Conservation (phyloP, 768 basidiomycete species). For the Phlegmacium glaucopus region DNA sequence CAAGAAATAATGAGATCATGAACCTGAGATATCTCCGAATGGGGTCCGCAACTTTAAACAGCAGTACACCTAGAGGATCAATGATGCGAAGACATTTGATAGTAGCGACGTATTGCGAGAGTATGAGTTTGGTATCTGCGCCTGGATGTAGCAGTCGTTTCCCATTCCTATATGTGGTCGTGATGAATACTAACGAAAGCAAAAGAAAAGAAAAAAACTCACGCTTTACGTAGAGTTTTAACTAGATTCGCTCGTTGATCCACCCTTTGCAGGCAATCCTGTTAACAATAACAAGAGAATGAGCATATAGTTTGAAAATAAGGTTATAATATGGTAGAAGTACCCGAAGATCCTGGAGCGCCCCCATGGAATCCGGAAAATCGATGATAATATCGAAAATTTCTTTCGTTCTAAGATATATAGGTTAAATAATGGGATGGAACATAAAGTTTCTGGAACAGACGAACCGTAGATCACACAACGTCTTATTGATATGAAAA, state of each 20-base stretch:
- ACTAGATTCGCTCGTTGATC: constrained; percentile 79
- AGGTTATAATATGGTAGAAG: background rate
- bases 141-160: constrained; percentile 93
- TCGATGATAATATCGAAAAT: constrained; percentile 97
- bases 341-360: constrained; percentile 84
- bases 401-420: constrained; percentile 55
- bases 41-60: constrained; percentile 92
- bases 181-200: background rate
- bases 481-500: constrained; percentile 88
- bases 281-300: background rate
- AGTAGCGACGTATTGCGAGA: constrained; percentile 87
- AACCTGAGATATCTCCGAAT: constrained; percentile 87
- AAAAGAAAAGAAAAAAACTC: constrained; percentile 20
- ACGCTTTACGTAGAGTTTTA: constrained; percentile 77
- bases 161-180: constrained; percentile 53
- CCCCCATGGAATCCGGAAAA: constrained; percentile 83
- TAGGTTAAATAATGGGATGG: constrained; percentile 1
- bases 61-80: constrained; percentile 88
- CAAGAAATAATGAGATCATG: constrained; percentile 11
- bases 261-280: constrained; percentile 80
- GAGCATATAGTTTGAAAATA: background rate
- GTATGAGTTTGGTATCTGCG: constrained; percentile 88
- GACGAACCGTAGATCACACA: constrained; percentile 79
- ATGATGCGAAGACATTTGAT: constrained; percentile 88
- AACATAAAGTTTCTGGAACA: no score